Evolutionary conservation across 2,329 filamentous ascomycete species (phyloP).

Genomic region (Dryadomyces quercus-mongolicae): DNA sequence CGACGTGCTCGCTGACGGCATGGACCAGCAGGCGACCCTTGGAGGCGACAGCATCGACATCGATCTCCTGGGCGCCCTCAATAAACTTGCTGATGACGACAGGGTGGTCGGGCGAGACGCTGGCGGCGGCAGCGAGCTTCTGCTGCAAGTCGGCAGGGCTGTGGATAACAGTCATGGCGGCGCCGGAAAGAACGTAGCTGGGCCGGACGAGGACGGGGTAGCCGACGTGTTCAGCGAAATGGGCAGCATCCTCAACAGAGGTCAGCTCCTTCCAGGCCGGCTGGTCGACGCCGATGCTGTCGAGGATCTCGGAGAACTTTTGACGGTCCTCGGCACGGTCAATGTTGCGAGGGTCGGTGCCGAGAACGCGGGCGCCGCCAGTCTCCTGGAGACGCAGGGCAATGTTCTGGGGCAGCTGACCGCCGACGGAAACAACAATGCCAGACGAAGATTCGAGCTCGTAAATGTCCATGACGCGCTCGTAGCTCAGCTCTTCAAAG

Average conservation of each 20-base stretch:
- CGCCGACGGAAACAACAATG: constrained; percentile 90
- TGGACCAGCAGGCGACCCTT: constrained; percentile 80
- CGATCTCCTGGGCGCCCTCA: constrained; percentile 90
- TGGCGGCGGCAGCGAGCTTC: constrained; percentile 81
- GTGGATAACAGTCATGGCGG: constrained; percentile 95
- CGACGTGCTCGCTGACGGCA: constrained; percentile 89
- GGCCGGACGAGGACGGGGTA: constrained; percentile 95
- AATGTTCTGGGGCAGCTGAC: constrained; percentile 95
- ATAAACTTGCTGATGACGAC: constrained; percentile 99
- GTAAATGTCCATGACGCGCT: constrained; percentile 98
- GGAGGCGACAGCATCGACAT: constrained; percentile 85
- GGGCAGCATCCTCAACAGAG: constrained; percentile 75
- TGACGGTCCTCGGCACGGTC: constrained; percentile 97
- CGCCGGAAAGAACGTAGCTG: constrained; percentile 90
- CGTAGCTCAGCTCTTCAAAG: constrained; percentile 93
- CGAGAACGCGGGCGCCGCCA: constrained; percentile 80
- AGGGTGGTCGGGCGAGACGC: constrained; percentile 89
- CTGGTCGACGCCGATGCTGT: constrained; percentile 93
- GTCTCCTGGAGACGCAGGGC: constrained; percentile 86
- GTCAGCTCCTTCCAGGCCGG: constrained; percentile 97
- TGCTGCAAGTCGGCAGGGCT: constrained; percentile 83
- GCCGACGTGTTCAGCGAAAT: constrained; percentile 71
- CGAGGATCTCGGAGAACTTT: constrained; percentile 95
- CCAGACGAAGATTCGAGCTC: constrained; percentile 77
- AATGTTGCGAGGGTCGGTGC: constrained; percentile 86